phyloP scores from a whole-genome alignment of 352 stramenopile species.

The Globisporangium alternatum region DNA sequence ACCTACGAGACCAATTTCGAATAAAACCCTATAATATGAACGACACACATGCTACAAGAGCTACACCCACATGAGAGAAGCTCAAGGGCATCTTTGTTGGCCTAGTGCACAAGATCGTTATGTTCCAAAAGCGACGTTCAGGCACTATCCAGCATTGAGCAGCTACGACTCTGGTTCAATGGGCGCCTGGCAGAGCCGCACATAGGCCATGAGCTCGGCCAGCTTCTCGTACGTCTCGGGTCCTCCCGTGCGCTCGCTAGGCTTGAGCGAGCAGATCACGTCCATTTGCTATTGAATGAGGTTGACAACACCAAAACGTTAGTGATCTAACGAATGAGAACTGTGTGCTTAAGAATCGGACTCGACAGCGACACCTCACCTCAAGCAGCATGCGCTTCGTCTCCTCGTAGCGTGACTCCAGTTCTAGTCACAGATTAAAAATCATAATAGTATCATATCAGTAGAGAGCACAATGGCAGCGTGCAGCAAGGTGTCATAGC shows the following conservation, averaged over 20 bases:
- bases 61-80: neutral
- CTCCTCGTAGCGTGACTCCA: conserved; percentile 53
- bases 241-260: conserved; percentile 35
- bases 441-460: neutral
- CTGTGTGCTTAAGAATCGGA: too few relatives aligned
- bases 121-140: neutral
- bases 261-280: conserved; percentile 46
- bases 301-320: neutral
- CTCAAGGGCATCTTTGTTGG: neutral
- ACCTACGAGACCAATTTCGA: neutral
- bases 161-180: neutral
- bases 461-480: neutral
- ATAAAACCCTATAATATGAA: neutral
- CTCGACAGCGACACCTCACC: conserved; percentile 14
- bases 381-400: conserved; percentile 56
- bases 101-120: neutral
- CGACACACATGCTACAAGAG: neutral
- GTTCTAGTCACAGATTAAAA: conserved; percentile 19
- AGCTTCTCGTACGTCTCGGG: conserved; percentile 63
- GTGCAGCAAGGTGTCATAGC: too few relatives aligned
- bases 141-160: neutral
- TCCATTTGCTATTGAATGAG: conserved; percentile 33
- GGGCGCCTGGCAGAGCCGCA: conserved; percentile 5
- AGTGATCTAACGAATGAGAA: too few relatives aligned
- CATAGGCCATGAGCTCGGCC: conserved; percentile 42